phyloP scores from a whole-genome alignment of 208 protist species.

The Crithidia sp. region DNA sequence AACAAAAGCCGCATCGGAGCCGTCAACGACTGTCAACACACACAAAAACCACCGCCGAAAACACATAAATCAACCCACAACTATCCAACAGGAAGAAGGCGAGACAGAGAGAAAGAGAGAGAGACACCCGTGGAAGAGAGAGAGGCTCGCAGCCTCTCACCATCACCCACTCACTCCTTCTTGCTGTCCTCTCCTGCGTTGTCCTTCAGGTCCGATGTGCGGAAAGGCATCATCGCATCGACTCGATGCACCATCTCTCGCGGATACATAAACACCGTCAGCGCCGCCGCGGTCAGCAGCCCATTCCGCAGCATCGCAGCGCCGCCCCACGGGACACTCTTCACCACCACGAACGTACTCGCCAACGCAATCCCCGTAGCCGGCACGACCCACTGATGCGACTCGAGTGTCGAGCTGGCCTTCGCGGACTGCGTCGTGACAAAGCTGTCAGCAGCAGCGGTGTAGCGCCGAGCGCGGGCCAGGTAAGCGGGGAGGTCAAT shows the following conservation, averaged over 20 bases:
- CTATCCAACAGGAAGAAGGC: neutral
- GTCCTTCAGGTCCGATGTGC: conserved; percentile 7
- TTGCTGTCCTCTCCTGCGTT: neutral
- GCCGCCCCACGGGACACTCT: conserved; percentile 64
- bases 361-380: conserved; percentile 47
- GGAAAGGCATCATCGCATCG: conserved; percentile 53
- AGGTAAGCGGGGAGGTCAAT: conserved; percentile 63
- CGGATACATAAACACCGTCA: conserved; percentile 64
- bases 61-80: neutral
- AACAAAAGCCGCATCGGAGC: too few relatives aligned
- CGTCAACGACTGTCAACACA: too few relatives aligned
- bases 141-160: neutral
- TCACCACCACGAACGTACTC: conserved; percentile 58
- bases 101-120: neutral
- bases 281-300: conserved; percentile 36
- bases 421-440: conserved; percentile 39
- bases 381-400: conserved; percentile 65
- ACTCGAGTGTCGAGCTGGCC: conserved; percentile 40
- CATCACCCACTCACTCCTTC: conserved; percentile 1
- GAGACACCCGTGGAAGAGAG: too few relatives aligned
- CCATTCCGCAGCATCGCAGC: conserved; percentile 70
- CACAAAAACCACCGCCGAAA: too few relatives aligned
- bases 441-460: conserved; percentile 50
- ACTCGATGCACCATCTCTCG: conserved; percentile 50
- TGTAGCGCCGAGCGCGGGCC: conserved; percentile 49